phyloP scores from a whole-genome alignment of 805 yeast genomes.

The Ogataea saltuana region DNA sequence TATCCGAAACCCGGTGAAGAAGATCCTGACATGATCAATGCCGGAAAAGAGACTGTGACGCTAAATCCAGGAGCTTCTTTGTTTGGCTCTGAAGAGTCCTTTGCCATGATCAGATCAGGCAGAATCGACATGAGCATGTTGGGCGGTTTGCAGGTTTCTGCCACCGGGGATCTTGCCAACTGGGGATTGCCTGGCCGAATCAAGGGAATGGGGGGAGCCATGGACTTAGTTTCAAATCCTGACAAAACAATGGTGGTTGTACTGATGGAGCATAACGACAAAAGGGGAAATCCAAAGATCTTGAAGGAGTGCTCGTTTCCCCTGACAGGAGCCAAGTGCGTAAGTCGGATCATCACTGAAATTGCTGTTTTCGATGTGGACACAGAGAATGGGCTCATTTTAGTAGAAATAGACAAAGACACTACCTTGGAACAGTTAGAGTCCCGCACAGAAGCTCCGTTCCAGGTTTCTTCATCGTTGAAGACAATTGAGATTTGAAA shows the following conservation, averaged over 20 bases:
- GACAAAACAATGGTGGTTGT: conserved; percentile 46
- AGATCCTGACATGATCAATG: conserved; percentile 50
- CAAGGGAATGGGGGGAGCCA: conserved; percentile 57
- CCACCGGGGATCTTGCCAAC: conserved; percentile 50
- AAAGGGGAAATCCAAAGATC: conserved; percentile 48
- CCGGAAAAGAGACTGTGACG: conserved; percentile 54
- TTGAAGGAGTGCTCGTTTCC: conserved; percentile 46
- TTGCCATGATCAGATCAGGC: conserved; percentile 51
- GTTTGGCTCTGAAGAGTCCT: conserved; percentile 51
- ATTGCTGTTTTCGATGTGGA: conserved; percentile 50
- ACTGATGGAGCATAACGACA: conserved; percentile 49
- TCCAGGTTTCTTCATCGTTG: conserved; percentile 36
- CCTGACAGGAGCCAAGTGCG: conserved; percentile 49
- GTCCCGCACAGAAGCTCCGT: conserved; percentile 42
- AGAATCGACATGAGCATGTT: conserved; percentile 44
- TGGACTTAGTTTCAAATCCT: conserved; percentile 53
- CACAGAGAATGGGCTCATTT: conserved; percentile 37
- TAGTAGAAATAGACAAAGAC: conserved; percentile 45
- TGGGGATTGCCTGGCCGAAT: conserved; percentile 54
- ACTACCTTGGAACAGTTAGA: conserved; percentile 22
- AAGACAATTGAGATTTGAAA: conserved; percentile 13
- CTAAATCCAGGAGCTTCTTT: conserved; percentile 45
- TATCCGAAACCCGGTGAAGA: conserved; percentile 43
- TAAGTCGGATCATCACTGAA: conserved; percentile 47
- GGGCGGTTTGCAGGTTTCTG: conserved; percentile 52